phyloP scores from a whole-genome alignment of 495 filamentous ascomycete species.

The Lindgomyces ingoldianus region DNA sequence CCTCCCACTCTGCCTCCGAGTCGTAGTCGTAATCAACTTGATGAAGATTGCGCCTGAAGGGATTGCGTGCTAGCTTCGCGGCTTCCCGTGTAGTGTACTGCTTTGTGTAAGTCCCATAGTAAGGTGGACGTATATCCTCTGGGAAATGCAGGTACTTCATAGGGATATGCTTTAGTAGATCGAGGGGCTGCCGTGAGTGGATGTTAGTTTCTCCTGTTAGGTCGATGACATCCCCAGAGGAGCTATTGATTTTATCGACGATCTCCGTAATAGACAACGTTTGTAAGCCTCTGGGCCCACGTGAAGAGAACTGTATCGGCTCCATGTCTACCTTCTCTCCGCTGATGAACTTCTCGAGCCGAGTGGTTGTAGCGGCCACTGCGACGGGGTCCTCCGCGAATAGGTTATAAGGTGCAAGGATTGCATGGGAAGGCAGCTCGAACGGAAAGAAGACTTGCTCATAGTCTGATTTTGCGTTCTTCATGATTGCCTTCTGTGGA shows the following conservation, averaged over 20 bases:
- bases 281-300: constrained; percentile 54
- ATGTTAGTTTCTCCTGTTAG: constrained; percentile 44
- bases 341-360: constrained; percentile 18
- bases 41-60: constrained; percentile 62
- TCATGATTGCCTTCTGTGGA: constrained; percentile 39
- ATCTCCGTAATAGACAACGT: constrained; percentile 65
- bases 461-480: constrained; percentile 59
- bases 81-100: constrained; percentile 52
- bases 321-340: neutral
- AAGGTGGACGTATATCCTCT: constrained; percentile 89
- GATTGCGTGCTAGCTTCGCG: constrained; percentile 66
- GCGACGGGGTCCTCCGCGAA: constrained; percentile 21
- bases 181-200: constrained; percentile 42
- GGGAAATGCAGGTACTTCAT: constrained; percentile 79
- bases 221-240: constrained; percentile 49
- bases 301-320: constrained; percentile 30
- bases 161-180: constrained; percentile 63
- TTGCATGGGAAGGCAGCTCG: constrained; percentile 50
- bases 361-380: constrained; percentile 17
- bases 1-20: constrained; percentile 94
- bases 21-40: constrained; percentile 91
- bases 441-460: constrained; percentile 74
- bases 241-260: constrained; percentile 51
- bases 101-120: constrained; percentile 79
- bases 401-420: constrained; percentile 37